Conservation (phyloP, 2,329 filamentous ascomycete genomes). For the Tolypocladium tundrense region DNA sequence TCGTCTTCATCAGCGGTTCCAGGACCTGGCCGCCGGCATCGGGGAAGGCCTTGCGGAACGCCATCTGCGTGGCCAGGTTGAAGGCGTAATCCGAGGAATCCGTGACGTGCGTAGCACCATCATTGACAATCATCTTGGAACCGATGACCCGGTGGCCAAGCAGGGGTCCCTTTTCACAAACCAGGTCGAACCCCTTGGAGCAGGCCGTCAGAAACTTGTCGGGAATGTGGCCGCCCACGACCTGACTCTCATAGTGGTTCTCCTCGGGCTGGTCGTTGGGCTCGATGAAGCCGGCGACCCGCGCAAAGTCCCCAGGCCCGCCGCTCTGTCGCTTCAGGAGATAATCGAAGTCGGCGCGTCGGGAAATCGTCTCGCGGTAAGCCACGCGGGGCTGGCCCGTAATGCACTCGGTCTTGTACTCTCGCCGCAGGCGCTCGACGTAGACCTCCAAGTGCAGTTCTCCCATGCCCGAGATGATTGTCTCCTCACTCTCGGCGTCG, state of each 20-base stretch:
- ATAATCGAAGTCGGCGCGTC: slow-evolving; percentile 78
- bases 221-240: slow-evolving; percentile 81
- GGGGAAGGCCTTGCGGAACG: slow-evolving; percentile 88
- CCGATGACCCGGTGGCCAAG: slow-evolving; percentile 91
- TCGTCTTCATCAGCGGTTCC: slow-evolving; percentile 97
- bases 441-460: slow-evolving; percentile 96
- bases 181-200: slow-evolving; percentile 82
- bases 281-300: slow-evolving; percentile 86
- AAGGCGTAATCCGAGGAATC: slow-evolving; percentile 97
- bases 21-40: slow-evolving; percentile 74
- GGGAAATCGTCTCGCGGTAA: slow-evolving; percentile 87
- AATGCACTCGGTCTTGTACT: slow-evolving; percentile 91
- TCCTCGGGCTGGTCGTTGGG: slow-evolving; percentile 62
- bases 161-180: slow-evolving; percentile 78
- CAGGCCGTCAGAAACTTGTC: slow-evolving; percentile 95
- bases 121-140: slow-evolving; percentile 82
- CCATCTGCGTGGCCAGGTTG: slow-evolving; percentile 87
- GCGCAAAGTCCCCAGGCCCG: slow-evolving; percentile 89
- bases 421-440: slow-evolving; percentile 88
- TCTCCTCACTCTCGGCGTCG: slow-evolving; percentile 86
- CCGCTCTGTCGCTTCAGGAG: slow-evolving; percentile 91
- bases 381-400: slow-evolving; percentile 96
- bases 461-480: slow-evolving; percentile 97
- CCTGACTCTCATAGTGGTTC: slow-evolving; percentile 79
- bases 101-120: slow-evolving; percentile 93